These are phyloP conservation scores for Agrocybe chaxingu DNA, from an alignment of 768 basidiomycete genomes.

Conservation along the genomic window DNA sequence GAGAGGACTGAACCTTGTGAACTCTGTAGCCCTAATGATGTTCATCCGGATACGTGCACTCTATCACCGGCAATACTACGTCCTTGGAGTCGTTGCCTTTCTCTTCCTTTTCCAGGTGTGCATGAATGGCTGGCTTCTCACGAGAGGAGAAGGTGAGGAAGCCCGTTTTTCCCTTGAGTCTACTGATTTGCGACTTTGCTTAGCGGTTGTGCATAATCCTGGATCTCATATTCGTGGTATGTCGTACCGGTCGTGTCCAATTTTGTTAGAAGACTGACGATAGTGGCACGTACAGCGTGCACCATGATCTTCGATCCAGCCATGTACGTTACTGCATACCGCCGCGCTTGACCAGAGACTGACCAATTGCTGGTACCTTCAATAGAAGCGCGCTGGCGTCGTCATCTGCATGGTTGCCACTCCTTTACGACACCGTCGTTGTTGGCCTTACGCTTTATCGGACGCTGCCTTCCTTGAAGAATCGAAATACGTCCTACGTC, in stretches of 20 bases:
- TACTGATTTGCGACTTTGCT: neutral
- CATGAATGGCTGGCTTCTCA: constrained; percentile 51
- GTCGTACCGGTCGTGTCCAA: neutral
- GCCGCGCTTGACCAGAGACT: neutral
- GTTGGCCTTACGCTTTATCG: constrained; percentile 31
- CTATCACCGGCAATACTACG: constrained; percentile 25
- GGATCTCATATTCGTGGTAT: constrained; percentile 31
- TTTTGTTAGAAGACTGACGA: neutral
- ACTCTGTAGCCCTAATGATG: constrained; percentile 45
- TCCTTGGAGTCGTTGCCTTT: constrained; percentile 24
- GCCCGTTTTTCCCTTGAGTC: neutral
- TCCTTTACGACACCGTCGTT: constrained; percentile 41
- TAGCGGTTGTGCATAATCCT: constrained; percentile 35
- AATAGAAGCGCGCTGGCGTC: constrained; percentile 34
- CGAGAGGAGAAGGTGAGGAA: constrained; percentile 40
- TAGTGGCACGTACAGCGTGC: constrained; percentile 25
- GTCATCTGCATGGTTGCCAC: constrained; percentile 45
- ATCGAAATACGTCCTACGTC: constrained; percentile 28
- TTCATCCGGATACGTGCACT: constrained; percentile 41
- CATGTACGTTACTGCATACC: constrained; percentile 22
- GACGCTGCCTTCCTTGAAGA: constrained; percentile 30
- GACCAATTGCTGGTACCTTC: constrained; percentile 17
- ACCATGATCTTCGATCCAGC: constrained; percentile 35
- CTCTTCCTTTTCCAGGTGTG: constrained; percentile 39
- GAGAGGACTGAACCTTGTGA: neutral